Conservation (phyloP, 805 yeast genomes). For the Saturnispora ahearnii region DNA sequence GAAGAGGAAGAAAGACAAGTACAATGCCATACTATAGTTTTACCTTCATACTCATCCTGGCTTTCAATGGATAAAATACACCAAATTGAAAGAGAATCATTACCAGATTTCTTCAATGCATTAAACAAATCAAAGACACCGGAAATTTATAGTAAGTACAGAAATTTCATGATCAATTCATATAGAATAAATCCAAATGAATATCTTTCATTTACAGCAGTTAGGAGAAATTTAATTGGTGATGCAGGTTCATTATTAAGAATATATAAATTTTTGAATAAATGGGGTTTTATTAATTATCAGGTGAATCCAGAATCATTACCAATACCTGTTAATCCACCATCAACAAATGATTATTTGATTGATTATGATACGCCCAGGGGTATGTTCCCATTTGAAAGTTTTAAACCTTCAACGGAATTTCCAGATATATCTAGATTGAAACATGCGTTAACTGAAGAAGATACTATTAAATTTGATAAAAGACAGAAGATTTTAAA, state of each 20-base stretch:
- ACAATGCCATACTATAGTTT: slow-evolving; percentile 60
- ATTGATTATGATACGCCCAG: slow-evolving; percentile 82
- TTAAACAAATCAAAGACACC: slow-evolving; percentile 68
- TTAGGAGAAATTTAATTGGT: slow-evolving; percentile 82
- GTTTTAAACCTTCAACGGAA: slow-evolving; percentile 59
- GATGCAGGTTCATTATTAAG: slow-evolving; percentile 86
- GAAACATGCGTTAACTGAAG: slow-evolving; percentile 14
- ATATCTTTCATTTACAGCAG: slow-evolving; percentile 81
- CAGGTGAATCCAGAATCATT: slow-evolving; percentile 76
- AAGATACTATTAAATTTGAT: neutral
- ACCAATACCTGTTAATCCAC: slow-evolving; percentile 63
- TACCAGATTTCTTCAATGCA: slow-evolving; percentile 76
- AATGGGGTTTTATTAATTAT: slow-evolving; percentile 91
- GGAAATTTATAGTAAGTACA: slow-evolving; percentile 65
- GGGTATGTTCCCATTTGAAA: slow-evolving; percentile 86
- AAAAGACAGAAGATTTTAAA: slow-evolving; percentile 23
- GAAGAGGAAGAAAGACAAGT: slow-evolving; percentile 35
- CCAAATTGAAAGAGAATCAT: slow-evolving; percentile 68
- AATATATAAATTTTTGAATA: slow-evolving; percentile 71
- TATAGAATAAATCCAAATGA: slow-evolving; percentile 86
- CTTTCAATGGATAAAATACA: slow-evolving; percentile 65
- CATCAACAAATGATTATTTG: slow-evolving; percentile 66
- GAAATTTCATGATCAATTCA: slow-evolving; percentile 84
- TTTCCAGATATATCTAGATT: slow-evolving; percentile 27
- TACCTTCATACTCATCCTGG: slow-evolving; percentile 88